Percentiles rank a stretch among this genome's conserved stretches.
phyloP scores from a whole-genome alignment of 1,139 yeast genomes.

The Debaryomyces udenii region DNA sequence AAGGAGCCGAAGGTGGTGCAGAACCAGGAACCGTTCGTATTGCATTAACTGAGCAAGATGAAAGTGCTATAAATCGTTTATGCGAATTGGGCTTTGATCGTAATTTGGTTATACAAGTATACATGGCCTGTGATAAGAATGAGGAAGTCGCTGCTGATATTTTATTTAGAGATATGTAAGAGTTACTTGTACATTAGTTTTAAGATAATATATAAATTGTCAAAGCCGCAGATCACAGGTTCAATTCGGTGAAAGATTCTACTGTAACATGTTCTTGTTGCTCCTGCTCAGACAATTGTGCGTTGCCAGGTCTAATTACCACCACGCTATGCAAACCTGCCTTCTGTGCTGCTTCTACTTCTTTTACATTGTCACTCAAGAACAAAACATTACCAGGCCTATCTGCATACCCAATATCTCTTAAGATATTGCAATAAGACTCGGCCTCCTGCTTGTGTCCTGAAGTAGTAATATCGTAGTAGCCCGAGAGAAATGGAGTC shows the following conservation, averaged over 20 bases:
- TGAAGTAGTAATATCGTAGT: constrained; percentile 83
- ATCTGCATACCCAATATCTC: constrained; percentile 38
- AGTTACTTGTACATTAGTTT: constrained; percentile 18
- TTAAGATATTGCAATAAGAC: constrained; percentile 63
- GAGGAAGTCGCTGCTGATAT: constrained; percentile 96
- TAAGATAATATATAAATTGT: constrained; percentile 2
- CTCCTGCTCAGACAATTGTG: constrained; percentile 45
- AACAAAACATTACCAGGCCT: constrained; percentile 51
- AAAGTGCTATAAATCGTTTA: constrained; percentile 81
- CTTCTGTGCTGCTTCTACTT: constrained; percentile 68
- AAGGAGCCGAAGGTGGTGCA: constrained; percentile 36
- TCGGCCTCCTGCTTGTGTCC: constrained; percentile 65
- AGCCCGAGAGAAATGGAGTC: constrained; percentile 58
- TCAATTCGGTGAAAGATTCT: constrained; percentile 20
- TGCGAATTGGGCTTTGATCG: constrained; percentile 94
- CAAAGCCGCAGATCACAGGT: constrained; percentile 7
- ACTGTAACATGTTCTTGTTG: constrained; percentile 23
- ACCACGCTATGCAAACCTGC: constrained; percentile 65
- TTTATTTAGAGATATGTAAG: constrained; percentile 60
- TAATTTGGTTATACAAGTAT: constrained; percentile 85
- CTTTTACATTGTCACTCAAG: constrained; percentile 72
- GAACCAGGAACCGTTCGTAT: constrained; percentile 53
- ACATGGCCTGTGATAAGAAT: constrained; percentile 97
- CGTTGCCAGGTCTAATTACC: constrained; percentile 79
- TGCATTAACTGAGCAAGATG: constrained; percentile 78